phyloP scores from a whole-genome alignment of 2,329 filamentous ascomycete genomes.

The Fusarium secorum region DNA sequence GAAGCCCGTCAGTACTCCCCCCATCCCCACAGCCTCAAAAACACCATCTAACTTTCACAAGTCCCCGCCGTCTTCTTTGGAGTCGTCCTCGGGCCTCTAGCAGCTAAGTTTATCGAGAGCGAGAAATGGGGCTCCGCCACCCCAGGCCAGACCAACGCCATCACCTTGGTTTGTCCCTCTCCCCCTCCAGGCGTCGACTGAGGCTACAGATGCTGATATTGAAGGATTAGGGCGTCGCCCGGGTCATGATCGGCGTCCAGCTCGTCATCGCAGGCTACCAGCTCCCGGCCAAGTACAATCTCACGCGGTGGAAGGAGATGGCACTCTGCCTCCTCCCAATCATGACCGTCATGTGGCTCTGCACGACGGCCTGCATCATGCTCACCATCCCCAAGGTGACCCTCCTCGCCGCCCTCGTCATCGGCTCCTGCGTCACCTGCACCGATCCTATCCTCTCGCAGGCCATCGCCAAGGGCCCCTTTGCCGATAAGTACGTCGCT shows the following conservation, averaged over 20 bases:
- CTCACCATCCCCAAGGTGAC: constrained; percentile 63
- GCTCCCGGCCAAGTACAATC: constrained; percentile 63
- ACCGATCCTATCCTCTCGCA: constrained; percentile 50
- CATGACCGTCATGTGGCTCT: constrained; percentile 70
- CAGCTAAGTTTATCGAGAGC: constrained; percentile 60
- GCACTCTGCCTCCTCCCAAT: constrained; percentile 63
- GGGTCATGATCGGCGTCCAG: constrained; percentile 68
- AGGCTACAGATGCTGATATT: too few relatives aligned
- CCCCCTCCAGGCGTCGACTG: too few relatives aligned
- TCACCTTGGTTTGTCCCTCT: constrained; percentile 51
- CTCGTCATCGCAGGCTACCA: constrained; percentile 69
- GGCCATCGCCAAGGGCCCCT: constrained; percentile 40
- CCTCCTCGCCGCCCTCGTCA: constrained; percentile 62
- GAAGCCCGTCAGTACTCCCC: constrained; percentile 62
- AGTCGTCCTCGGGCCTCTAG: constrained; percentile 61
- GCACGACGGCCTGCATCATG: constrained; percentile 63
- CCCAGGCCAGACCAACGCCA: constrained; percentile 45
- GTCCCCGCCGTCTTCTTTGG: constrained; percentile 64
- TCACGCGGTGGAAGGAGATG: constrained; percentile 60
- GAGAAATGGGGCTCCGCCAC: constrained; percentile 37
- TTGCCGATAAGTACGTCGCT: constrained; percentile 68
- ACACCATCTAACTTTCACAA: too few relatives aligned
- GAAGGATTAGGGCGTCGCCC: constrained; percentile 59
- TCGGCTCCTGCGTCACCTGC: constrained; percentile 67
- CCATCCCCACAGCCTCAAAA: too few relatives aligned